Conservation (phyloP, 225 moss, liverwort and hornwort genomes). For the Antitrichia curtipendula region DNA sequence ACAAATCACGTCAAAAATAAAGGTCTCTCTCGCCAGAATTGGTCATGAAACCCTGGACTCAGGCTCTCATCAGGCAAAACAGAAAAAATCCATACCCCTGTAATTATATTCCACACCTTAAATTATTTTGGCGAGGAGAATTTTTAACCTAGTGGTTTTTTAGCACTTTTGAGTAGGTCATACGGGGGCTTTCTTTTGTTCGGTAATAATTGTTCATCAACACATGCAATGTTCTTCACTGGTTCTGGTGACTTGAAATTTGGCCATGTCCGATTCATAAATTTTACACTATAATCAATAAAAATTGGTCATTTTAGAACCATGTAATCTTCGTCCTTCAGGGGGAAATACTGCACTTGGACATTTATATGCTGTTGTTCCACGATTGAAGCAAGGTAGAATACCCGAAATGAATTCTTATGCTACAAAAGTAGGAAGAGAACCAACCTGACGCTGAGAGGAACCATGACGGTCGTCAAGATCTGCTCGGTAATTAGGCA, state of each 20-base stretch:
- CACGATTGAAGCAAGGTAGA: background rate
- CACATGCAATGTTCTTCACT: background rate
- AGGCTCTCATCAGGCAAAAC: background rate
- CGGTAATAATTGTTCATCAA: background rate
- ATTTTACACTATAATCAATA: background rate
- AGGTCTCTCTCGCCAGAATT: background rate
- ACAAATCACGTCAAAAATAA: background rate
- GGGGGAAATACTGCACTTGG: background rate
- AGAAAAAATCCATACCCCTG: background rate
- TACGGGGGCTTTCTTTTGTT: background rate
- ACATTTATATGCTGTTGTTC: background rate
- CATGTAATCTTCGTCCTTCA: background rate
- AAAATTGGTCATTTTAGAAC: background rate
- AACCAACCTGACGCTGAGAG: constrained; percentile 80
- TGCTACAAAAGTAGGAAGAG: background rate
- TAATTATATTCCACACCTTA: background rate
- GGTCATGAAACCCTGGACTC: background rate
- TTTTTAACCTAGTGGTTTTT: background rate
- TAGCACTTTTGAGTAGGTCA: background rate
- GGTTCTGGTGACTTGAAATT: background rate
- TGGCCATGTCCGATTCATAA: background rate
- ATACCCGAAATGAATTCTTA: background rate
- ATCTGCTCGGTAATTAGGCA: constrained; percentile 96
- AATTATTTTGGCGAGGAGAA: background rate
- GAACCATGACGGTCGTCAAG: constrained; percentile 94